Conservation (phyloP, 169 alveolate species). For the Toxoplasma gondii region DNA sequence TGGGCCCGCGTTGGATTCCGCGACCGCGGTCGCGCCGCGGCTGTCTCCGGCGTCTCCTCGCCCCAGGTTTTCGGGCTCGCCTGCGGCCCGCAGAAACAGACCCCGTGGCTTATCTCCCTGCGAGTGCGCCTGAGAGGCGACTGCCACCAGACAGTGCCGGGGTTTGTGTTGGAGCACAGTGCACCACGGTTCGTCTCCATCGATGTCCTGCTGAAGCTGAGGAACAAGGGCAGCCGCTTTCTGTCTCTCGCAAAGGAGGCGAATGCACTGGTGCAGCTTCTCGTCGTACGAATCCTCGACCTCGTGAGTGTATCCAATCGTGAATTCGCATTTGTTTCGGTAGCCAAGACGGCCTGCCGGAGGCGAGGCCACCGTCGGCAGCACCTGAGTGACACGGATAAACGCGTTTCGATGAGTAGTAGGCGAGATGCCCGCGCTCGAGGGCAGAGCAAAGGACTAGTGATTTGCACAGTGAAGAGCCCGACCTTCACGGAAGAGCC, state of each 20-base stretch:
- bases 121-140: neutral
- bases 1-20: neutral
- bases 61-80: neutral
- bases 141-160: constrained; percentile 2
- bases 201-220: neutral
- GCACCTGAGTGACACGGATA: constrained; percentile 9
- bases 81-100: neutral
- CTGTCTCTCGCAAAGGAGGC: neutral
- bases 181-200: neutral
- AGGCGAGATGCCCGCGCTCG: no score
- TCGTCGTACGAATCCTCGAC: constrained; percentile 20
- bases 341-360: constrained; percentile 50
- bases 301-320: constrained; percentile 65
- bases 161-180: constrained; percentile 4
- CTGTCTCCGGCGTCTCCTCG: neutral
- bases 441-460: no score
- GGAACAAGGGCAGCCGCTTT: neutral
- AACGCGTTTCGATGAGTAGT: neutral
- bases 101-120: no score
- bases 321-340: constrained; percentile 74
- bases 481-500: no score
- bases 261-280: constrained; percentile 17
- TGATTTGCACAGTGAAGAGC: no score
- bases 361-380: constrained; percentile 33
- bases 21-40: constrained; percentile 12